Conservation (phyloP, 768 basidiomycete genomes). For the Calocybe gangraenosa region DNA sequence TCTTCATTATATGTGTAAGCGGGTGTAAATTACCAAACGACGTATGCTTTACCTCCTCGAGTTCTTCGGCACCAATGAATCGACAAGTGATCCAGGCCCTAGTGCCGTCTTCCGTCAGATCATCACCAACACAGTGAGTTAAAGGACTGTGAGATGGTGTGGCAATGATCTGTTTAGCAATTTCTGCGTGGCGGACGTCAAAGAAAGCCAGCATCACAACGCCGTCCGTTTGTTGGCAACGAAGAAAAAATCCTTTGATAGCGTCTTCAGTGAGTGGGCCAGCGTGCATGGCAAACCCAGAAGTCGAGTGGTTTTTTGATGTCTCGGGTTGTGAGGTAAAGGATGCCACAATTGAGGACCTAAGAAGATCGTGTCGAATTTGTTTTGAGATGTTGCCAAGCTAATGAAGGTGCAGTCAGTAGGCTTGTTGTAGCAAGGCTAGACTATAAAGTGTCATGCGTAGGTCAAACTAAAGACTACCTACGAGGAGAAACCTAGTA, state of each 20-base stretch:
- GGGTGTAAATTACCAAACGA: conserved; percentile 9
- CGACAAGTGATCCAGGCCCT: conserved; percentile 33
- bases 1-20: conserved; percentile 29
- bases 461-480: conserved; percentile 7
- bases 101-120: conserved; percentile 19
- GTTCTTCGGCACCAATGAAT: conserved; percentile 42
- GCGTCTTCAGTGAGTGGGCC: conserved; percentile 17
- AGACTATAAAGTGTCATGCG: neutral
- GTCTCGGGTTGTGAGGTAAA: conserved; percentile 13
- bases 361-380: conserved; percentile 22
- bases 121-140: conserved; percentile 26
- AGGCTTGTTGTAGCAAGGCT: neutral
- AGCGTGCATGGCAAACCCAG: neutral
- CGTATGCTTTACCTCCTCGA: conserved; percentile 32
- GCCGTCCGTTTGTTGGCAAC: conserved; percentile 46
- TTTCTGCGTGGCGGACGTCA: conserved; percentile 52
- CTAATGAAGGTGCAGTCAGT: conserved; percentile 16
- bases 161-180: conserved; percentile 40
- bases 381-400: conserved; percentile 32
- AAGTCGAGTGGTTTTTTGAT: conserved; percentile 3
- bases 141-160: conserved; percentile 22
- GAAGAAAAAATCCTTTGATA: conserved; percentile 56
- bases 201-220: conserved; percentile 57
- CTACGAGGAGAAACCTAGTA: conserved; percentile 33
- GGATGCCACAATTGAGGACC: conserved; percentile 22